Conservation (phyloP, 1,284 basidiomycete species). For the Testicularia cyperi region DNA sequence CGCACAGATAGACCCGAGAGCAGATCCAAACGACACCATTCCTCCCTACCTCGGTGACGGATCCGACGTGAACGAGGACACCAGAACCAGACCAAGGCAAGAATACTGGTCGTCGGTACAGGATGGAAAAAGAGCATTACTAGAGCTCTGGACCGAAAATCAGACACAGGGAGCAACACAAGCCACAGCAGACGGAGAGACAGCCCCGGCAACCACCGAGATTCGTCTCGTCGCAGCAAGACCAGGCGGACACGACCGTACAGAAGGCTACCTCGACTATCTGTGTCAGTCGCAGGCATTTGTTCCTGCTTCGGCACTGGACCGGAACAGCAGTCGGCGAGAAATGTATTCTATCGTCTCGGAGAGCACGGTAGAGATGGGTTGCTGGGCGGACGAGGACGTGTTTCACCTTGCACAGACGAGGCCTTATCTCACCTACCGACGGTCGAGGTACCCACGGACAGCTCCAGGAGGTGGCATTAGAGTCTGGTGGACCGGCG, state of each 20-base stretch:
- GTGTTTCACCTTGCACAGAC: neutral
- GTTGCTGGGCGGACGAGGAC: constrained; percentile 10
- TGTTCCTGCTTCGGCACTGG: too few species aligned
- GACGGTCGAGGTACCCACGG: too few species aligned
- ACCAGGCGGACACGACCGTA: constrained; percentile 23
- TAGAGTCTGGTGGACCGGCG: neutral
- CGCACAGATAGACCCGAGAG: too few species aligned
- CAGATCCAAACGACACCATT: too few species aligned
- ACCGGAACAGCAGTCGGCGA: neutral
- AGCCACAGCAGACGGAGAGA: too few species aligned
- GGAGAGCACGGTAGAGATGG: too few species aligned
- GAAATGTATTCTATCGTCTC: too few species aligned
- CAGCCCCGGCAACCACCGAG: too few species aligned
- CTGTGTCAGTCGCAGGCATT: constrained; percentile 25
- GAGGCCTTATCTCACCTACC: neutral
- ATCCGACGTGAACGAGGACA: neutral
- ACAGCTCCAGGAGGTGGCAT: too few species aligned
- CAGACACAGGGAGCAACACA: neutral
- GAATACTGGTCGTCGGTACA: neutral
- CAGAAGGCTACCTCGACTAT: constrained; percentile 30
- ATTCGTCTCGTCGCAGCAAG: constrained; percentile 24
- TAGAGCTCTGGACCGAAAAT: neutral
- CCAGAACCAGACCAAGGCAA: neutral
- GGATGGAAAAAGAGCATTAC: neutral
- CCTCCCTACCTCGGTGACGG: too few species aligned